phyloP scores from a whole-genome alignment of 345 rosid species.

The Gossypium rotundifolium region DNA sequence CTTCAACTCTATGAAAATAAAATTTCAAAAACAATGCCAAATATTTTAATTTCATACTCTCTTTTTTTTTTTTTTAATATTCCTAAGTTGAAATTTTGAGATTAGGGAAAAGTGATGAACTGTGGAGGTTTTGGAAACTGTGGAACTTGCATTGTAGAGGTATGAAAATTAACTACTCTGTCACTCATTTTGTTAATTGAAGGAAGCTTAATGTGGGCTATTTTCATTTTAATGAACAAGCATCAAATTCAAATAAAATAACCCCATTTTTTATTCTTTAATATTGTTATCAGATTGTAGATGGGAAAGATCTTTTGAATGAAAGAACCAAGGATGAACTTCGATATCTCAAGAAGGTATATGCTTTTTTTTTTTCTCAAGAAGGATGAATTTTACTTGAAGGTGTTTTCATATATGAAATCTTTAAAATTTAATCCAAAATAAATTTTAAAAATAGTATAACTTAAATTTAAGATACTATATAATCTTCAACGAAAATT shows the following conservation, averaged over 20 bases:
- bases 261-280: too few species aligned
- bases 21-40: too few species aligned
- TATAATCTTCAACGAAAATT: too few species aligned
- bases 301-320: slow-evolving; percentile 72
- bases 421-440: too few species aligned
- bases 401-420: too few species aligned
- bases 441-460: too few species aligned
- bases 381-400: too few species aligned
- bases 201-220: not conserved
- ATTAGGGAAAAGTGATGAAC: slow-evolving; percentile 85
- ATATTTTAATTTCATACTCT: not conserved
- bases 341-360: slow-evolving; percentile 59
- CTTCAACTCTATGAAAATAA: too few species aligned
- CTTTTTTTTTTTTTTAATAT: not conserved
- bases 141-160: slow-evolving; percentile 94
- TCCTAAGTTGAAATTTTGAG: not conserved
- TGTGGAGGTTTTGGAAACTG: slow-evolving; percentile 96
- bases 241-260: not conserved
- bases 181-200: not conserved
- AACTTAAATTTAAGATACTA: too few species aligned
- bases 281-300: slow-evolving; percentile 47
- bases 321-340: slow-evolving; percentile 69
- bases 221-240: not conserved
- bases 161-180: slow-evolving; percentile 2
- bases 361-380: slow-evolving; percentile 4